Evolutionary conservation across 352 stramenopile genomes (phyloP).

Genomic region (Phytophthora meadii): DNA sequence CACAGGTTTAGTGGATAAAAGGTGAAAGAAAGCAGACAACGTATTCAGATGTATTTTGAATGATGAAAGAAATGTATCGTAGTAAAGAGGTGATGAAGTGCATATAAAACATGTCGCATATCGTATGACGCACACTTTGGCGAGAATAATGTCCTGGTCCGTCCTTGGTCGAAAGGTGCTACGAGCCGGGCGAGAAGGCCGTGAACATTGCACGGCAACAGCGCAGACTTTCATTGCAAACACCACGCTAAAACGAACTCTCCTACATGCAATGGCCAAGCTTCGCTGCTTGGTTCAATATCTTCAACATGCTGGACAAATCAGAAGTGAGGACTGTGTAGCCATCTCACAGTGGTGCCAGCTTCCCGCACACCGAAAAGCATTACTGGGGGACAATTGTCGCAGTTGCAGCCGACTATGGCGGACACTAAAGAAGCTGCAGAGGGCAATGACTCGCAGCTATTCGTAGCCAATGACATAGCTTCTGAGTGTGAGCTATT

Average conservation of each 20-base stretch:
- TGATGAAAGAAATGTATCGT: not conserved
- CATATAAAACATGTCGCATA: not conserved
- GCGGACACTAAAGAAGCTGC: too few species aligned
- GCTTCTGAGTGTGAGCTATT: slow-evolving; percentile 2
- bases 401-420: not conserved
- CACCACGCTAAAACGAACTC: not conserved
- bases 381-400: not conserved
- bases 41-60: too few species aligned
- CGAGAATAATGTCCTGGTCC: not conserved
- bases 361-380: not conserved
- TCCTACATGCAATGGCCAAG: not conserved
- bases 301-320: slow-evolving; percentile 14
- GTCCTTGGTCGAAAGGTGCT: not conserved
- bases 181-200: not conserved
- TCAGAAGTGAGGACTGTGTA: slow-evolving; percentile 8
- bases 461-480: too few species aligned
- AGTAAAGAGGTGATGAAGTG: not conserved
- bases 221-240: not conserved
- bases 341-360: slow-evolving; percentile 9
- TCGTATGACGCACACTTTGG: not conserved
- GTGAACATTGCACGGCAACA: not conserved
- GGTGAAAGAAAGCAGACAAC: too few species aligned
- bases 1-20: too few species aligned
- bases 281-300: not conserved
- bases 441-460: too few species aligned